A percentile compares a stretch with the other conserved stretches of the same genome.
Conservation (phyloP, 441 rosid species). For the Adansonia grandidieri region DNA sequence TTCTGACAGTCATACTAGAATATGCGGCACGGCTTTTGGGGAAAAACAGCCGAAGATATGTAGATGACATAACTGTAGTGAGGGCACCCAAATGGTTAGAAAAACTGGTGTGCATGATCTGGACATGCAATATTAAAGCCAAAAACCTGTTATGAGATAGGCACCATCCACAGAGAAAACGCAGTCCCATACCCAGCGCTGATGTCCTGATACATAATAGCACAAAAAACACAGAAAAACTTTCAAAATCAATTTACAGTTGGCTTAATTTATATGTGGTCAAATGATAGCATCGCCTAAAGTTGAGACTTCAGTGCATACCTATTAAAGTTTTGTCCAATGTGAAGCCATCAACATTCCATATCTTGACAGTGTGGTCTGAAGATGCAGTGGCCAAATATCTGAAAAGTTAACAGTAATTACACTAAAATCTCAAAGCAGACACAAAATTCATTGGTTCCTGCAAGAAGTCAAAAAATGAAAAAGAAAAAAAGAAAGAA, state of each 20-base stretch:
- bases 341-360: constrained; percentile 98
- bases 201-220: constrained; percentile 63
- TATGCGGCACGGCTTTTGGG: not conserved
- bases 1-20: constrained; percentile 4
- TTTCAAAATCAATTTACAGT: constrained; percentile 5
- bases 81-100: not conserved
- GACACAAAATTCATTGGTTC: not conserved
- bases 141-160: constrained; percentile 82
- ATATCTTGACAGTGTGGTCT: constrained; percentile 92
- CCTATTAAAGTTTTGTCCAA: constrained; percentile 81
- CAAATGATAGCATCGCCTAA: constrained; percentile 10
- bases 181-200: constrained; percentile 97
- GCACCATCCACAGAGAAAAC: constrained; percentile 98
- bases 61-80: not conserved
- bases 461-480: not conserved
- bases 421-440: constrained; percentile 18
- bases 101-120: not conserved
- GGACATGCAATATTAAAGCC: constrained; percentile 15
- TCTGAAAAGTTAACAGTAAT: constrained; percentile 41
- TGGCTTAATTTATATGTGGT: not conserved
- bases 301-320: constrained; percentile 27
- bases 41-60: not conserved
- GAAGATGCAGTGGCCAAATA: constrained; percentile 96
- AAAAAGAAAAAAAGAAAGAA: not conserved
- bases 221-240: constrained; percentile 5